Conservation (phyloP, 257 asterid genomes). For the Primulina tabacum region DNA sequence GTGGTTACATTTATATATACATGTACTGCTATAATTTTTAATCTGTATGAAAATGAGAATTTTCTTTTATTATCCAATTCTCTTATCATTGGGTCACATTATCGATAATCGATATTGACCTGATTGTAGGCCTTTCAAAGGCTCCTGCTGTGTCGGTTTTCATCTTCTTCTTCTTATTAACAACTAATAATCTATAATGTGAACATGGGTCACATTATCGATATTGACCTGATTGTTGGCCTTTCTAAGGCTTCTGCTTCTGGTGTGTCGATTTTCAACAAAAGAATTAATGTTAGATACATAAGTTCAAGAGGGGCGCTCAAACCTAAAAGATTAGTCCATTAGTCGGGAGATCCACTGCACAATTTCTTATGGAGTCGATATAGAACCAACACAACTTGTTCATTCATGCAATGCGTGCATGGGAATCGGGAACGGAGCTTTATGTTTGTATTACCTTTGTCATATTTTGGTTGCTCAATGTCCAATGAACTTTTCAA, state of each 20-base stretch:
- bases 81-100: too few relatives aligned
- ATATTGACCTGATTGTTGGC: too few relatives aligned
- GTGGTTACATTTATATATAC: neutral
- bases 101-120: neutral
- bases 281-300: neutral
- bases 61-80: too few relatives aligned
- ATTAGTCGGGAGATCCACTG: neutral
- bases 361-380: neutral
- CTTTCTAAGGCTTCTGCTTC: neutral
- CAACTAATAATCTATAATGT: neutral
- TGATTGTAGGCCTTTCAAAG: neutral
- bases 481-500: slow-evolving; percentile 4
- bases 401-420: neutral
- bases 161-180: too few relatives aligned
- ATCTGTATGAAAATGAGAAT: too few relatives aligned
- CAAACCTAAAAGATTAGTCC: neutral
- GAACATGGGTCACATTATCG: neutral
- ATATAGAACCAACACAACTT: neutral
- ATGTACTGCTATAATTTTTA: neutral
- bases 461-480: neutral
- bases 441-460: neutral
- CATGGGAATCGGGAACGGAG: neutral
- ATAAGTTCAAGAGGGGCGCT: neutral
- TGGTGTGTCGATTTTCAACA: neutral
- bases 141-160: neutral